Evolutionary conservation across 331 rosid genomes (phyloP).

Genomic region (Erythrophleum ivorense): DNA sequence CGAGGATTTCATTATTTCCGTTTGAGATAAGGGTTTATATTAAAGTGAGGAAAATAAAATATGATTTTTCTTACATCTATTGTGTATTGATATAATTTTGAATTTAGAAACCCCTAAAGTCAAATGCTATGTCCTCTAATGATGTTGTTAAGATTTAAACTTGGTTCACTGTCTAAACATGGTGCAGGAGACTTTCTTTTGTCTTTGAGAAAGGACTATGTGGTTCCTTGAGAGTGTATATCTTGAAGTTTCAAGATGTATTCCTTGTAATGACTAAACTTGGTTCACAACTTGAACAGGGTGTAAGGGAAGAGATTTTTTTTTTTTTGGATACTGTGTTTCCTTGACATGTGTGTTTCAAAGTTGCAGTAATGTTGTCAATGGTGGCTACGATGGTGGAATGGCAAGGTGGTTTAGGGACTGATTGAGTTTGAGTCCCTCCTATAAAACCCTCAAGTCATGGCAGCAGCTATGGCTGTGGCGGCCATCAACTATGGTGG

Average conservation of each 20-base stretch:
- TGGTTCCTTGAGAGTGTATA: not conserved
- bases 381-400: not conserved
- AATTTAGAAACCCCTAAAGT: not conserved
- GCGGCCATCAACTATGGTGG: not conserved
- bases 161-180: not conserved
- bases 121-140: not conserved
- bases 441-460: not conserved
- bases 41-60: not conserved
- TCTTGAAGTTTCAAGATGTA: not conserved
- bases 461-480: not conserved
- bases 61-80: not conserved
- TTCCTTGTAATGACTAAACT: not conserved
- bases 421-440: not conserved
- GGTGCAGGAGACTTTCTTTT: not conserved
- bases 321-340: not conserved
- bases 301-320: not conserved
- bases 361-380: not conserved
- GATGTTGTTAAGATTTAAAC: not conserved
- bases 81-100: not conserved
- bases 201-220: conserved; percentile 1
- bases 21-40: conserved; percentile 15
- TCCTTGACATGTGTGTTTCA: not conserved
- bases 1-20: conserved; percentile 4
- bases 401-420: not conserved
- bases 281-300: not conserved